phyloP scores from a whole-genome alignment of 2,329 filamentous ascomycete species.

The Daldinia eschscholtzii region DNA sequence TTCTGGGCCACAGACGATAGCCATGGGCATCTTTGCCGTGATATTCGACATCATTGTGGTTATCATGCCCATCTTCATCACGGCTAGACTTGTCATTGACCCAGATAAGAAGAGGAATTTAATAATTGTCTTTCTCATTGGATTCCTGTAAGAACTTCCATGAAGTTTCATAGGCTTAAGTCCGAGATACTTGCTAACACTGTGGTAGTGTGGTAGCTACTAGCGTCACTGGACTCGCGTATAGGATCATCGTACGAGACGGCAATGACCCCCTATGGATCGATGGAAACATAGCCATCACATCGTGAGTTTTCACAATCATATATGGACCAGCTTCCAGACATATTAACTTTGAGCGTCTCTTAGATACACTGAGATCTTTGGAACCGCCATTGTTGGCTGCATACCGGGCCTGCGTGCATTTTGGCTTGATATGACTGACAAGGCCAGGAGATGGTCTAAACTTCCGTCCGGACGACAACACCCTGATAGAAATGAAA shows the following conservation, averaged over 20 bases:
- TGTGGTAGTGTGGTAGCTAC: not conserved
- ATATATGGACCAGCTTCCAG: not conserved
- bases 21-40: not conserved
- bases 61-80: slow-evolving; percentile 1
- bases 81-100: slow-evolving; percentile 3
- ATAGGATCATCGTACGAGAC: not conserved
- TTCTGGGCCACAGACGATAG: slow-evolving; percentile 2
- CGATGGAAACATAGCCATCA: slow-evolving; percentile 2
- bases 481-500: not conserved
- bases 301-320: not conserved
- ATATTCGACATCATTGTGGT: slow-evolving; percentile 11
- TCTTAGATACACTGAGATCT: slow-evolving; percentile 9
- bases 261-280: slow-evolving; percentile 5
- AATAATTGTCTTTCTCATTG: slow-evolving; percentile 7
- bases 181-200: not conserved
- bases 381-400: slow-evolving; percentile 9
- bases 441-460: not conserved
- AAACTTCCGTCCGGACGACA: not conserved
- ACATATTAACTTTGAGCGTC: not conserved
- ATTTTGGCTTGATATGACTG: slow-evolving; percentile 6
- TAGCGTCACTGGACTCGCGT: not conserved
- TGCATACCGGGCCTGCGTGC: slow-evolving; percentile 2
- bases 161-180: not conserved
- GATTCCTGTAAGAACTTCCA: slow-evolving; percentile 1
- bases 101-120: slow-evolving; percentile 8